phyloP scores from a whole-genome alignment of 2,329 filamentous ascomycete genomes.

The Fusarium napiforme region DNA sequence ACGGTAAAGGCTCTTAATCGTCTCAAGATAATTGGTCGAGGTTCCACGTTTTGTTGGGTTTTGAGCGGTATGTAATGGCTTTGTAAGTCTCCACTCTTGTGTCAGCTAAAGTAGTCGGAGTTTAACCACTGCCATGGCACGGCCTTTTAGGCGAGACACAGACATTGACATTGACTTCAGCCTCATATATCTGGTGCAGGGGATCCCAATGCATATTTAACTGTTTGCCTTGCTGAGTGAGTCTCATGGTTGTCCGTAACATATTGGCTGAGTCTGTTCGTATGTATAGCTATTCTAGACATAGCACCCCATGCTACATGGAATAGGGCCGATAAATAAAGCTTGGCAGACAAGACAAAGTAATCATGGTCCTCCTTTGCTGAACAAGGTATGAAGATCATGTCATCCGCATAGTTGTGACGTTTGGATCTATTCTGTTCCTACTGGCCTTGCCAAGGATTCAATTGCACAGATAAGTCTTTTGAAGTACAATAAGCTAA shows the following conservation, averaged over 20 bases:
- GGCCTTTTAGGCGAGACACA: neutral
- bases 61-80: neutral
- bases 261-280: fast-evolving
- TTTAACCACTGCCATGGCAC: neutral
- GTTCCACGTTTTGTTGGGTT: neutral
- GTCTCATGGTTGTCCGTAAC: no score
- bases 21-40: neutral
- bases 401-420: no score
- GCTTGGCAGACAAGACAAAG: neutral
- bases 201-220: neutral
- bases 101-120: neutral
- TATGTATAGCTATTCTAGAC: neutral
- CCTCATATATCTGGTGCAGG: neutral
- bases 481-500: no score
- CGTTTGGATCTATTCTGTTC: no score
- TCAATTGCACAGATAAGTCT: no score
- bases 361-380: fast-evolving
- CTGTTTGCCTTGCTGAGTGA: neutral
- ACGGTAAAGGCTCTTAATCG: neutral
- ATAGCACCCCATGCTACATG: neutral
- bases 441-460: no score
- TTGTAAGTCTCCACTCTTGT: neutral
- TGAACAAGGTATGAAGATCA: neutral
- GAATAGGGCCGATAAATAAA: neutral
- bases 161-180: neutral